Evolutionary conservation across 306 rosid genomes (phyloP), one percentile per base, ranked within the genome.

Genomic region (Alnus glutinosa): DNA sequence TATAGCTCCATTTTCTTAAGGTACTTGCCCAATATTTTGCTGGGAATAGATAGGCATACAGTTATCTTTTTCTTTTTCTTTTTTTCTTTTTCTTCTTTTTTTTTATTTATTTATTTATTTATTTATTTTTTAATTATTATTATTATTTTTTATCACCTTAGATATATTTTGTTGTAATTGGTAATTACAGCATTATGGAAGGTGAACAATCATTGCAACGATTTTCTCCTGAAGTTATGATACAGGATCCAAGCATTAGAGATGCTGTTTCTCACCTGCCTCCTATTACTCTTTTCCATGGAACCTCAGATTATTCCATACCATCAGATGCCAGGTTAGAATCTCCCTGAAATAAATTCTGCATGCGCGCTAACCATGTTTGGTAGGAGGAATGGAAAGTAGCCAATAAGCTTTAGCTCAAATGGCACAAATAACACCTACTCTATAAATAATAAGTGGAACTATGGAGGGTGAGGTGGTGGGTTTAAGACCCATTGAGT

Each of bases 261-360:
- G 73, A 72, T 77, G 87, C 81, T 67, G 80, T 85, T 84, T 87
- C 89, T 81, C 80, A 80, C 59, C 81, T 95, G 84, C 98, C 99
- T 75, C 91, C 87, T 42, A 73, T 95, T 64, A 57, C 80, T 79
- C 88, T 95, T 77, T 91, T 90, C 81, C 99, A 95, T 79, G 99
- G 99, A 85, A 90, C 89, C 55, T 88, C 70, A n/a, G 99, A 95
- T 86, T 88, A 83, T 87, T 93, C 98, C 71, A 90, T 95, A 79
- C 98, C 99, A 74, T 75, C 94, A 62, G 86, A 83, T 81, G 87
- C 96, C 79, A 95, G 98, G 99, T 94, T 85, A 82, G 90, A 78
- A n/a, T 50, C 48, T 23, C 51, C 63, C 42, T 55, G 69, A 70
- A 73, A 64, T 71, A 14, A 37, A 6, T 66, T 47, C 28, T 23